Evolutionary conservation across 2,329 filamentous ascomycete species (phyloP), one percentile per base, ranked within the genome.

Genomic region (Aspergillus nomiae): DNA sequence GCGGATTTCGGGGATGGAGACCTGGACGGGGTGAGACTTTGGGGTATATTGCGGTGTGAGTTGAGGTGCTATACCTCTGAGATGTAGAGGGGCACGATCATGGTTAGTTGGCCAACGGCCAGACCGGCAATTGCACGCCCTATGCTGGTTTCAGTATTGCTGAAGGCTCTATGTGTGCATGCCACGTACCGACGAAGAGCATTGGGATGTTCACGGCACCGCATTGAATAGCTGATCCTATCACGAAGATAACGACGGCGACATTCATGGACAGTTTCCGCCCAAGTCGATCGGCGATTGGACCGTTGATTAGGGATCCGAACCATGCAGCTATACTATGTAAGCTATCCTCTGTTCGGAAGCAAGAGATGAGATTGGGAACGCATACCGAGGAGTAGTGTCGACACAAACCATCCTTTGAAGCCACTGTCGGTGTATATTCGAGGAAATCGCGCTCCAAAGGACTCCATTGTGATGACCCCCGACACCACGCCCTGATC

Each of bases 321-420:
- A 83, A 70, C 81, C 81, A 84, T 6, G 82, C 83, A 56, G 80
- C 78, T 79, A 62, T 8, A 24, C 10, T n/a, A 16, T 38, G 45
- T 70, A 19, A 69, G 60, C 16, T 41, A 56, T 14, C 4, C 28
- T 32, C 24, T 26, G 28, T 30, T 26, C 4, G 26, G 26, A 24
- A 14, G 28, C 19, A 16, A 16, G 21, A 16, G 24, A 14, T 19
- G 24, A 21, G 21, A 16, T 30, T n/a, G 21, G n/a, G 21, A 12
- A 4, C 48, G 68, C 73, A 60, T 66, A 78, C 77, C 73, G 0
- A 85, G 72, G 11, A 84, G 70, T 5, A 86, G 71, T 2, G 79
- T 82, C 7, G 84, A 84, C 2, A 84, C 82, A 58, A 85, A 84
- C 83, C 83, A 85, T 36, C 83, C 83, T 63, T 84, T 83, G 72